phyloP scores from a whole-genome alignment of 176 grass and related monocot genomes.

The Tillandsia fasciculata region DNA sequence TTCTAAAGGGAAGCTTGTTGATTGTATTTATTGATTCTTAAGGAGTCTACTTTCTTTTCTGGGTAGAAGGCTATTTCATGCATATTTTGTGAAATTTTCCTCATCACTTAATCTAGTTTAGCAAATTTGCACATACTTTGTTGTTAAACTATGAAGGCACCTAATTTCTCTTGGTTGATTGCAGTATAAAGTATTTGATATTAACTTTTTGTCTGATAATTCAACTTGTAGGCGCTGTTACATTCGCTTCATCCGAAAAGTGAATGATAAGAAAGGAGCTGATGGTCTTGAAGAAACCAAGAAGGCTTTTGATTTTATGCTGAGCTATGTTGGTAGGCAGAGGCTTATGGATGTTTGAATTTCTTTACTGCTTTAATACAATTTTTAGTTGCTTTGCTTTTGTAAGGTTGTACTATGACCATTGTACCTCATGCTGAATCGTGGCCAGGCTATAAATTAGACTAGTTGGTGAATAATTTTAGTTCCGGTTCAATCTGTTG shows the following conservation, averaged over 20 bases:
- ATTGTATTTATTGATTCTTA: not conserved
- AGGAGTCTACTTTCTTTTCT: not conserved
- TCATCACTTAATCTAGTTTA: too few relatives aligned
- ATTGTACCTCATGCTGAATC: not conserved
- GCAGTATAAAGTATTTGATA: slow-evolving; percentile 1
- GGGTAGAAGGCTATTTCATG: not conserved
- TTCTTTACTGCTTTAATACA: not conserved
- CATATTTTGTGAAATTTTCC: not conserved
- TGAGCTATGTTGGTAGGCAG: slow-evolving; percentile 77
- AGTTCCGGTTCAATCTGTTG: not conserved
- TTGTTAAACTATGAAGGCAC: not conserved
- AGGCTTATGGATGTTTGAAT: slow-evolving; percentile 5
- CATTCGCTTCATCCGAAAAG: slow-evolving; percentile 74
- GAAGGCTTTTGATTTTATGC: slow-evolving; percentile 97
- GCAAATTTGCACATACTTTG: not conserved
- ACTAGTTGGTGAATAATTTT: too few relatives aligned
- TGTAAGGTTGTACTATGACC: not conserved
- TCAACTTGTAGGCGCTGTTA: slow-evolving; percentile 70
- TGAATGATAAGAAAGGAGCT: slow-evolving; percentile 67
- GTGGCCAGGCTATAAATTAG: not conserved
- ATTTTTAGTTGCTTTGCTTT: not conserved
- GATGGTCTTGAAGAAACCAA: slow-evolving; percentile 82
- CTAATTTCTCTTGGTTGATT: not conserved
- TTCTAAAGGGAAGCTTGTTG: too few relatives aligned
- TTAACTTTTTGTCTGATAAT: slow-evolving; percentile 6